Percentiles rank a stretch among this genome's conserved stretches.
Conservation (phyloP, 2,329 filamentous ascomycete species). For the Talaromyces sp. region DNA sequence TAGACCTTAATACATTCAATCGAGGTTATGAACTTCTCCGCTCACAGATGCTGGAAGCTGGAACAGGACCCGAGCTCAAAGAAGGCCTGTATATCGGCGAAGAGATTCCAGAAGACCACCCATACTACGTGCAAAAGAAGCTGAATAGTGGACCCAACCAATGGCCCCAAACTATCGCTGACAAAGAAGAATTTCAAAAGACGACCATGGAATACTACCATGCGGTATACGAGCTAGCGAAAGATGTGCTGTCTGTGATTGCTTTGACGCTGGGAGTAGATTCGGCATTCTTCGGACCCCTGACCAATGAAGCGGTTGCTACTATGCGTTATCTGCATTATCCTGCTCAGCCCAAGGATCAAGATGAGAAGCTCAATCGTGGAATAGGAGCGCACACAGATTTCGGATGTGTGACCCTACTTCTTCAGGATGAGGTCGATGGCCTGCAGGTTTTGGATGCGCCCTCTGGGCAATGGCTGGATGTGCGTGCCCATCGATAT, state of each 20-base stretch:
- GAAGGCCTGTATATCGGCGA: background rate
- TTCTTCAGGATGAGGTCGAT: conserved; percentile 39
- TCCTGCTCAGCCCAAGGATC: conserved; percentile 7
- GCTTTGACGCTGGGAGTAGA: background rate
- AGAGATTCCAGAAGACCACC: background rate
- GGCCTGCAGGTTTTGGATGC: conserved; percentile 36
- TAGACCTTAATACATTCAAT: background rate
- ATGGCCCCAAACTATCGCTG: background rate
- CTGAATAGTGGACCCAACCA: background rate
- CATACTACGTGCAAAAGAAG: background rate
- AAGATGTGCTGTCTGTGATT: background rate
- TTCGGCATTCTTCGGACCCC: background rate
- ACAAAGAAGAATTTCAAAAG: background rate
- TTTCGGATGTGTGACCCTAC: conserved; percentile 41
- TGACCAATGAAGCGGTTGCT: background rate
- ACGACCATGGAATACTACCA: background rate
- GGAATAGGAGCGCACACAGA: conserved; percentile 46
- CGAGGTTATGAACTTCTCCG: background rate
- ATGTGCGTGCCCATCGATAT: background rate
- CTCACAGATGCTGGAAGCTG: background rate
- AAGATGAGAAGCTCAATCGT: background rate
- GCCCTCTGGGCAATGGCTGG: background rate
- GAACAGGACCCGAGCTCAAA: background rate
- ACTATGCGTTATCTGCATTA: conserved; percentile 8
- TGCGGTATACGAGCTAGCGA: background rate